Evolutionary conservation across 768 basidiomycete species (phyloP), one percentile per base, ranked within the genome.

Genomic region (Leccinum truebloodii): DNA sequence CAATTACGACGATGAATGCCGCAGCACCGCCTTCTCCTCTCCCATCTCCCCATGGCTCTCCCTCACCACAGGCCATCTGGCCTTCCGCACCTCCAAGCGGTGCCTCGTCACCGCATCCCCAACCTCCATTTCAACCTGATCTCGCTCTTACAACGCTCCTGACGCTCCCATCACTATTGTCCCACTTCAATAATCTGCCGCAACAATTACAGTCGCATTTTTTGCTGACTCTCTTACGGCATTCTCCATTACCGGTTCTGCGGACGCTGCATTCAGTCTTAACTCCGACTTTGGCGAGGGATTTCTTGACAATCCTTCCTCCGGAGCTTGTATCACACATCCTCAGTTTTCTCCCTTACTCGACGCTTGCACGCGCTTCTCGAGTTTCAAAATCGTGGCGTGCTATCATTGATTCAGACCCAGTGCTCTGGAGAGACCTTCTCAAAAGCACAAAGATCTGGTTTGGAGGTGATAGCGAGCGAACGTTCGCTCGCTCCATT

Each of bases 281-380:
- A 66, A 88, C 90, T 1, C 93, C 91, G 26, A 94, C 94, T 3
- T 80, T 98, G 30, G 93, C 94, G 22, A 90, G 95, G 66, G 97
- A 99, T 76, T 99, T 98, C 73, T 83, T 98, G 65, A 88, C 90
- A 2, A 84, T 93, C 41, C 85, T 98, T 10, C 97, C 97, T 5
- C 88, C 92, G 35, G 96, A 99, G 69, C 86, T 99, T 39, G 89
- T 93, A 54, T 91, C 95, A 1, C 89, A 92, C 64, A 84, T 98
- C 63, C 83, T 98, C 63, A 87, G 87, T 65, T 93, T 83, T 72
- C 86, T 98, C 35, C 89, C 94, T 4, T 90, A 89, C 65, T 80
- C 86, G 3, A 86, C 91, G 13, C 85, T 98, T 39, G 89, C 92
- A 28, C 87, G 91, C 13, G 93, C 94, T 10, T 89, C 94, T 16